Base-by-base conservation (phyloP, 495 filamentous ascomycete genomes). In the Hypoxylon trugodes region DNA sequence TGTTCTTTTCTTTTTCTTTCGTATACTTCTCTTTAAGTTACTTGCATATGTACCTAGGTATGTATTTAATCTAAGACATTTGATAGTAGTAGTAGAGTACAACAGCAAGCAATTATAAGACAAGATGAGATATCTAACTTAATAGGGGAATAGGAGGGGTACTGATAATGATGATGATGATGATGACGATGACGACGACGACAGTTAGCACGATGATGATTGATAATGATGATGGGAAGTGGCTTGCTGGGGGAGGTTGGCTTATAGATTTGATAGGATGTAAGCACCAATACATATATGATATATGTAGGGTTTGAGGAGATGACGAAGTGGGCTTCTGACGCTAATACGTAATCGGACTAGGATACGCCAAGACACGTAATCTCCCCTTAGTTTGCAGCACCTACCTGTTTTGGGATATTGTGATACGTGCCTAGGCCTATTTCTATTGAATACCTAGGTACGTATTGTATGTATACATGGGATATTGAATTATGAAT, bases 311-410 rank as follows among this genome's bases (percentile, higher is more conserved):
- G n/a, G n/a, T 19, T 41, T 18, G 43, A 33, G 15, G 26, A 16
- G 35, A 38, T 51, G 48, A 52, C 48, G 33, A 1, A 38, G 48
- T 25, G 22, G 48, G 35, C 13, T 24, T 52, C 8, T 9, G 12
- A 52, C 5, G 5, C 16, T 52, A 2, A n/a, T 9, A 40, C 2
- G 5, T 40, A 22, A 52, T 52, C 40, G 48, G 48, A 18, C 18
- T 5, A 26, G 13, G 26, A 7, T 1, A 2, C 6, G 48, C 48
- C 33, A 52, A 52, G 48, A 32, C 48, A 40, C 48, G 48, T 52
- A 52, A 52, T 52, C 48, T 52, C 48, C 32, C n/a, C n/a, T n/a
- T n/a, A n/a, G n/a, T n/a, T n/a, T n/a, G n/a, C 13, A 35, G 8
- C 43, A 30, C 28, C 28, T 5, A 30, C 28, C 28, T 30, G 28